Evolutionary conservation across 441 rosid genomes (phyloP).

Genomic region (Arabidopsis lyrata): DNA sequence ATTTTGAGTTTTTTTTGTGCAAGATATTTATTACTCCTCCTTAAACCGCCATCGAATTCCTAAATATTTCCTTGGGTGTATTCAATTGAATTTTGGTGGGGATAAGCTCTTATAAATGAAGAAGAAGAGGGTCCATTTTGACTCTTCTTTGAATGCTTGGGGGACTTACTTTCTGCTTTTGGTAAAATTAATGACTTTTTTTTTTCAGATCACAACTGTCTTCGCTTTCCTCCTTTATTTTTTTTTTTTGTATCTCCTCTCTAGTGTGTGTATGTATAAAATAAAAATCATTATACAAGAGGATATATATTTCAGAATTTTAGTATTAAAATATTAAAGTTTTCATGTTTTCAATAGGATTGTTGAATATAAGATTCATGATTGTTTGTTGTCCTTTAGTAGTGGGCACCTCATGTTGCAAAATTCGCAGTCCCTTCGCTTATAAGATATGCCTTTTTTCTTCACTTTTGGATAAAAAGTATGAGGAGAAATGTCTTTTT

Average conservation of each 20-base stretch:
- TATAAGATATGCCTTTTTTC: constrained; percentile 42
- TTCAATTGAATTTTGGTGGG: constrained; percentile 33
- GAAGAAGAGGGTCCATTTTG: constrained; percentile 39
- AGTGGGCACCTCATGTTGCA: constrained; percentile 43
- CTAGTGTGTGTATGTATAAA: no score
- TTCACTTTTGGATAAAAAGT: constrained; percentile 36
- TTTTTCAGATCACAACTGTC: constrained; percentile 37
- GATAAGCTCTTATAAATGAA: constrained; percentile 32
- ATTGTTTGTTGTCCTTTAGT: constrained; percentile 27
- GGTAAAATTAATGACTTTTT: constrained; percentile 41
- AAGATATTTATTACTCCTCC: constrained; percentile 14
- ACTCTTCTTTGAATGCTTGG: constrained; percentile 35
- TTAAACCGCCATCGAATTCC: constrained; percentile 25
- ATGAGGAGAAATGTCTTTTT: not conserved
- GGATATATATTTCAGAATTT: not conserved
- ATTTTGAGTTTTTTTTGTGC: constrained; percentile 29
- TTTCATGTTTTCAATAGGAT: constrained; percentile 24
- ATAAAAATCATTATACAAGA: not conserved
- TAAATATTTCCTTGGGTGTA: constrained; percentile 10
- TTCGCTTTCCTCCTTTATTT: constrained; percentile 23
- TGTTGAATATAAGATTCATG: constrained; percentile 28
- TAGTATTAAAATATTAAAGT: not conserved
- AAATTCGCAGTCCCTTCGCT: constrained; percentile 36
- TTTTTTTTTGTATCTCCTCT: not conserved
- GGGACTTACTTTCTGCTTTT: constrained; percentile 41